Base-by-base conservation (phyloP, 208 protist species). In the Crithidia fasciculata region DNA sequence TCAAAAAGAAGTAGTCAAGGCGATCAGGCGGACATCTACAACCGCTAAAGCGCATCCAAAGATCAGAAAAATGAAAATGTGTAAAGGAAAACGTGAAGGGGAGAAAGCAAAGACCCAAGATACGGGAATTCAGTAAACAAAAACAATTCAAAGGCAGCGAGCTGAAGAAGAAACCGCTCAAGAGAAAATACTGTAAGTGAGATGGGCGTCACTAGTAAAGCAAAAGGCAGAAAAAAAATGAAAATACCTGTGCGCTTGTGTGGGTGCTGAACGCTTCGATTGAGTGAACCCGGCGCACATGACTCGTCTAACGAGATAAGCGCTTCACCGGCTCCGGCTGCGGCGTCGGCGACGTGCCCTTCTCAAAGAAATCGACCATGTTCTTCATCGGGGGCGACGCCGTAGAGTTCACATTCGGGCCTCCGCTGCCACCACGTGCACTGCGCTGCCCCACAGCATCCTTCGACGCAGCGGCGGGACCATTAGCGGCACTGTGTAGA, bases 321-420 rank as follows among this genome's bases (percentile, higher is more conserved):
- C 60, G 41, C 60, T 54, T 52, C 60, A 54, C 44, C 19, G 44
- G 50, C 18, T 52, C 60, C 2, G 41, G 5, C 18, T n/a, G 45
- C 45, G 45, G 19, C 16, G 19, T 12, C 28, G 41, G n/a, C n/a
- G 15, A 2, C 13, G 44, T 36, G 5, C 28, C 8, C 60, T 65
- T 65, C 19, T 65, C 60, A 54, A 65, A 65, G n/a, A 73, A 73
- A 28, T 54, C 68, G 8, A 57, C 4, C 8, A 49, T 45, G 47
- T 72, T 72, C 39, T 55, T 37, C 43, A 57, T 72, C 28, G 40
- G 57, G 3, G 45, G 68, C 41, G 58, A 50, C 45, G 45, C 56
- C 3, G 40, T 18, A 7, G 13, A 16, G 40, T 52, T 63, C 36
- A 36, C 47, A 9, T 36, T 9, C 15, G n/a, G 41, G 55, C 28